Percentiles rank a stretch among this genome's conserved stretches.
Conservation (phyloP, 345 rosid genomes). For the Bruguiera gymnorhiza region DNA sequence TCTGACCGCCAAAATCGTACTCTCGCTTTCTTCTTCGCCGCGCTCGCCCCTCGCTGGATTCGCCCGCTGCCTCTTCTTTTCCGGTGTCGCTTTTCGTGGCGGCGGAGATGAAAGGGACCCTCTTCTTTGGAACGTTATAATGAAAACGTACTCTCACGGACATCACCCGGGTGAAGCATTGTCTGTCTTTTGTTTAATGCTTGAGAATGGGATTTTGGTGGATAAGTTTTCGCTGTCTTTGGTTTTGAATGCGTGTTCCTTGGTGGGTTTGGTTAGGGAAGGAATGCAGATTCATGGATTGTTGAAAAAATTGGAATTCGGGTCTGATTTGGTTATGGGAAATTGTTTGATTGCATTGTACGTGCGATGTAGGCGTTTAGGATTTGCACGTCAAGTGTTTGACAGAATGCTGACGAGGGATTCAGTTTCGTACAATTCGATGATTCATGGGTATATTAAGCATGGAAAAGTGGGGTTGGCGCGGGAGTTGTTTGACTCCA, state of each 20-base stretch:
- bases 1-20: conserved; percentile 35
- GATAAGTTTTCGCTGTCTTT: conserved; percentile 46
- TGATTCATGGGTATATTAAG: conserved; percentile 53
- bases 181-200: conserved; percentile 34
- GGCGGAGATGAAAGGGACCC: conserved; percentile 21
- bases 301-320: conserved; percentile 31
- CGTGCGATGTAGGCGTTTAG: conserved; percentile 22
- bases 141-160: conserved; percentile 51
- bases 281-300: conserved; percentile 53
- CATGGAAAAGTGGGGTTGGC: conserved; percentile 47
- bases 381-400: conserved; percentile 30
- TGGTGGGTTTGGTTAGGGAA: conserved; percentile 34
- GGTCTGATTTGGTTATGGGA: conserved; percentile 34
- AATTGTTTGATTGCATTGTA: conserved; percentile 40
- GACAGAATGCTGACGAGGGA: conserved; percentile 36
- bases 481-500: conserved; percentile 39
- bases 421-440: conserved; percentile 43
- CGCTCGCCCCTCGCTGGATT: conserved; percentile 27
- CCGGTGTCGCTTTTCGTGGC: conserved; percentile 13
- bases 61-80: conserved; percentile 39
- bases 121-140: conserved; percentile 49
- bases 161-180: conserved; percentile 33
- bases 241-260: conserved; percentile 48
- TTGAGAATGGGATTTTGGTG: conserved; percentile 32
- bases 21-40: conserved; percentile 32